A percentile compares a stretch with the other conserved stretches of the same genome.
phyloP scores from a whole-genome alignment of 176 grass and related monocot genomes.

The Calamus simplicifolius region DNA sequence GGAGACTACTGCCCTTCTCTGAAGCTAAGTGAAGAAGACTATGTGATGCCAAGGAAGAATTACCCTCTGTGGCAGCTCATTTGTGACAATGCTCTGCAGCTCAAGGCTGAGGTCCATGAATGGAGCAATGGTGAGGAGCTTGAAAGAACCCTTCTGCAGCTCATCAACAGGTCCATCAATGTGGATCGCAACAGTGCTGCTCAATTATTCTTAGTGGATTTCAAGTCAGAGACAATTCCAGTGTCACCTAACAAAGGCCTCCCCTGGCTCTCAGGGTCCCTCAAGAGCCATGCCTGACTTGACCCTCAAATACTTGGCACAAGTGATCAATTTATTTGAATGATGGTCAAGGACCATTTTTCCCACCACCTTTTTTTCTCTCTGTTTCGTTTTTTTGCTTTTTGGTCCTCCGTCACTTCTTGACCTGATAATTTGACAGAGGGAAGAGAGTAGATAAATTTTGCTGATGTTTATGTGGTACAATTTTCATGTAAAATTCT shows the following conservation, averaged over 20 bases:
- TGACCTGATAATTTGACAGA: too few species aligned
- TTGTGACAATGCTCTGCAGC: background rate
- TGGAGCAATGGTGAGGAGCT: constrained; percentile 6
- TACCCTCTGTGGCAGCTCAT: constrained; percentile 5
- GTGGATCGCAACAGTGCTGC: background rate
- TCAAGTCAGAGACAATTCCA: background rate
- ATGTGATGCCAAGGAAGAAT: constrained; percentile 3
- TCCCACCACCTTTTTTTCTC: too few species aligned
- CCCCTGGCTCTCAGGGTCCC: constrained; percentile 1
- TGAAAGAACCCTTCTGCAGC: background rate
- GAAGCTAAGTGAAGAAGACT: constrained; percentile 2
- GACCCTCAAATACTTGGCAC: too few species aligned
- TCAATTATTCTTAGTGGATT: background rate
- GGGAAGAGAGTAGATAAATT: too few species aligned
- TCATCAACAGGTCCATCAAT: background rate
- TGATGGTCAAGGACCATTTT: too few species aligned
- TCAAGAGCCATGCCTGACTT: background rate
- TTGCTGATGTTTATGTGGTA: too few species aligned
- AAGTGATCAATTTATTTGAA: too few species aligned
- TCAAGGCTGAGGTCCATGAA: background rate
- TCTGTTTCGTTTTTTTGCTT: too few species aligned
- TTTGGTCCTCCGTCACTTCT: too few species aligned
- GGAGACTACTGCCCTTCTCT: constrained; percentile 11
- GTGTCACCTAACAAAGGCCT: background rate
- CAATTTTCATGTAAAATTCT: too few species aligned